A percentile compares a stretch with the other conserved stretches of the same genome.
Evolutionary conservation across 176 grass and related monocot species (phyloP).

Genomic region (Alopecurus myosuroides): DNA sequence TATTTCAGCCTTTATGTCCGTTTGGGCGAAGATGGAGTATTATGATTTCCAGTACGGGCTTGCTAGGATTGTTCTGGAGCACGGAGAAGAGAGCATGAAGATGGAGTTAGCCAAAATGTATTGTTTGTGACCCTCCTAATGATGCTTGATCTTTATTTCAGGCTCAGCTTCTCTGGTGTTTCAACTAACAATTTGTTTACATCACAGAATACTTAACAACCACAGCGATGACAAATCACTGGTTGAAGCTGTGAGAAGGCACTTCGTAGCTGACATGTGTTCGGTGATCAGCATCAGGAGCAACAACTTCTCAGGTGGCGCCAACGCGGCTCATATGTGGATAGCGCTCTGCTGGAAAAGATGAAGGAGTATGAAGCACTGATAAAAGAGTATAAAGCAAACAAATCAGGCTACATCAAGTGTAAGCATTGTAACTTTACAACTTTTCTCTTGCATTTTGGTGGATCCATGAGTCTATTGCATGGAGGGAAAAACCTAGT

Average conservation of each 20-base stretch:
- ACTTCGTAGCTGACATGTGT: conserved; percentile 74
- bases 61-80: neutral
- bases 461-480: neutral
- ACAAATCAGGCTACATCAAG: neutral
- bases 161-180: neutral
- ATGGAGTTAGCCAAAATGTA: conserved; percentile 42
- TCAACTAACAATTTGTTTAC: conserved; percentile 16
- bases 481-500: neutral
- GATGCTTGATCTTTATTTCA: neutral
- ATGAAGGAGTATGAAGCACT: neutral
- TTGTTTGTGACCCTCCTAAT: neutral
- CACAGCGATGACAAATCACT: conserved; percentile 40
- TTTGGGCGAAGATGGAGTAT: neutral
- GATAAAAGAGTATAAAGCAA: conserved; percentile 1
- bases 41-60: fast-evolving
- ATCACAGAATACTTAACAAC: conserved; percentile 52
- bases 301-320: conserved; percentile 56
- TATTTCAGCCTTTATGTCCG: neutral
- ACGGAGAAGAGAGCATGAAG: conserved; percentile 21
- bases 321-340: conserved; percentile 41
- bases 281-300: conserved; percentile 62
- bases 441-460: neutral
- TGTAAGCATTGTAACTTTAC: conserved; percentile 21
- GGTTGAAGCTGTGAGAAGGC: conserved; percentile 39
- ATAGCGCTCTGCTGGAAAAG: conserved; percentile 34